Conservation (phyloP, 2,329 filamentous ascomycete species). For the Didymella sp. region DNA sequence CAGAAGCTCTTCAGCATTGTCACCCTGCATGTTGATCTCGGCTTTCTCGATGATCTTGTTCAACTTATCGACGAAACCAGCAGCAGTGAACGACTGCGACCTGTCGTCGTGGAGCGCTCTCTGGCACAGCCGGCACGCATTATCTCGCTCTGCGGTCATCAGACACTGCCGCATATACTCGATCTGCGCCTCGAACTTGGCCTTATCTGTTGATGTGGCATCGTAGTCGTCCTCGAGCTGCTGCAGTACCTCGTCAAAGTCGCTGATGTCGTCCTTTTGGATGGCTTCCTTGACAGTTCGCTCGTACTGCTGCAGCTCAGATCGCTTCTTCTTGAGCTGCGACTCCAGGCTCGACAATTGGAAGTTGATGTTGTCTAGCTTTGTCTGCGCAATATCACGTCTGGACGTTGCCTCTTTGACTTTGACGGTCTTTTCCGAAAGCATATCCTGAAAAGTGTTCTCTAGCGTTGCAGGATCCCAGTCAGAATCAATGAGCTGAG, state of each 20-base stretch:
- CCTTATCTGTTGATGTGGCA: constrained; percentile 66
- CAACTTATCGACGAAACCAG: constrained; percentile 71
- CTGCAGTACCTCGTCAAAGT: constrained; percentile 61
- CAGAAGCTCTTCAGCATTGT: constrained; percentile 68
- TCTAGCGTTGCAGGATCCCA: constrained; percentile 79
- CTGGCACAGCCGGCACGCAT: constrained; percentile 78
- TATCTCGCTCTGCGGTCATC: constrained; percentile 68
- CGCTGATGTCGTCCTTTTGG: constrained; percentile 45
- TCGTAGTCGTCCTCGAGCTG: constrained; percentile 61
- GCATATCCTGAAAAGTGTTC: constrained; percentile 68
- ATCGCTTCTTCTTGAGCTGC: constrained; percentile 68
- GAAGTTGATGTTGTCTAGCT: constrained; percentile 78
- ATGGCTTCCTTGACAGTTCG: constrained; percentile 65
- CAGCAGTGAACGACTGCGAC: constrained; percentile 59
- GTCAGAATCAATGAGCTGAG: constrained; percentile 65
- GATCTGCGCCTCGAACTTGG: constrained; percentile 71
- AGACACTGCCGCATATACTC: constrained; percentile 76
- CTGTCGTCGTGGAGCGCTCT: constrained; percentile 67
- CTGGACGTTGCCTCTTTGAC: constrained; percentile 71
- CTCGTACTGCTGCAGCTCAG: constrained; percentile 68
- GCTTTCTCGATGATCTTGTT: constrained; percentile 61
- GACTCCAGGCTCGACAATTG: constrained; percentile 70
- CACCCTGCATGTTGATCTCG: constrained; percentile 64
- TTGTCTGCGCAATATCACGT: constrained; percentile 73
- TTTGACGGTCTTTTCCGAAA: constrained; percentile 64